A percentile compares a stretch with the other conserved stretches of the same genome.
These are phyloP conservation scores for Populus deltoides DNA, from an alignment of 345 rosid species.

Conservation along the genomic window DNA sequence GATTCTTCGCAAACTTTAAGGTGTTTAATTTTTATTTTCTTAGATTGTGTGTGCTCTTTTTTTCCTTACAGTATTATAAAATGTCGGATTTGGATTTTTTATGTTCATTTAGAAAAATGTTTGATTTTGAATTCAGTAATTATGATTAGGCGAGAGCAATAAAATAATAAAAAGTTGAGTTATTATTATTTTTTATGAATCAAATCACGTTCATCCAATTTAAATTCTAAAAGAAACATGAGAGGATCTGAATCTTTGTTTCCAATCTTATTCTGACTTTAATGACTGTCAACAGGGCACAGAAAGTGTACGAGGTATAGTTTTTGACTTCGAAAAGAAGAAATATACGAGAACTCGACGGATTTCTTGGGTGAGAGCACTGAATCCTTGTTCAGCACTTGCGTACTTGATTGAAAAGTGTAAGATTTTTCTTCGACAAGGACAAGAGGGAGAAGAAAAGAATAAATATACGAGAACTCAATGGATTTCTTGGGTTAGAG, in stretches of 20 bases:
- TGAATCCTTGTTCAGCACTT: constrained; percentile 5
- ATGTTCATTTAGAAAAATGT: no score
- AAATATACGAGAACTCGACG: background rate
- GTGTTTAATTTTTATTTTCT: no score
- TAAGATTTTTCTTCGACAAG: background rate
- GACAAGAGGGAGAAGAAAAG: constrained; percentile 12
- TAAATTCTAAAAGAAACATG: background rate
- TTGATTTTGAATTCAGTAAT: no score
- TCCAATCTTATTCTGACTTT: background rate
- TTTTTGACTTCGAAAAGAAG: constrained; percentile 35
- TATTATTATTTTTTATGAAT: no score
- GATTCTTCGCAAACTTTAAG: no score
- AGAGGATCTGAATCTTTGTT: background rate
- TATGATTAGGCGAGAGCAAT: no score
- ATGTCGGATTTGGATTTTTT: no score
- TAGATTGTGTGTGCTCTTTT: no score
- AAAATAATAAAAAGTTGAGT: no score
- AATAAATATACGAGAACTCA: constrained; percentile 2
- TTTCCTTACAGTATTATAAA: no score
- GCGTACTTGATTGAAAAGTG: constrained; percentile 20
- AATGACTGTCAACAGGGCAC: constrained; percentile 42
- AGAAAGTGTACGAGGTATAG: constrained; percentile 39
- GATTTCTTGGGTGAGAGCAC: constrained; percentile 1
- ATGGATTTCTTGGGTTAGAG: constrained; percentile 3
- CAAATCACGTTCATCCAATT: no score